Percentiles rank a stretch among this genome's conserved stretches.
Conservation (phyloP, 768 basidiomycete species). For the Naganishia friedmannii region DNA sequence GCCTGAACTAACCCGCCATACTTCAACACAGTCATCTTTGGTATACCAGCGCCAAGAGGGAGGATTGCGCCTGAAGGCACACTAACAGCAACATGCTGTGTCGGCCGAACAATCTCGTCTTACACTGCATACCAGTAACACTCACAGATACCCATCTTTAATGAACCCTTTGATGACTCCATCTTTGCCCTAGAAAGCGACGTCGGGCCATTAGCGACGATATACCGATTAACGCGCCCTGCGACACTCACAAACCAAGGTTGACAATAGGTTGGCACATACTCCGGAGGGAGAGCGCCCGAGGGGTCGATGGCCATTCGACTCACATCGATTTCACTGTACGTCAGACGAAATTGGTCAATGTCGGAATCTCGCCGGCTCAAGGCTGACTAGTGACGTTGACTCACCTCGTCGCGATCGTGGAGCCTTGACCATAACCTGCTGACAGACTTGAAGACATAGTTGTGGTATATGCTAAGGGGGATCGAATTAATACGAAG, state of each 20-base stretch:
- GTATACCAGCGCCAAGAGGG: conserved; percentile 47
- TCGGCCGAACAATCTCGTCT: background rate
- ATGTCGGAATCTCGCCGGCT: background rate
- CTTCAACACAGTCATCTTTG: conserved; percentile 47
- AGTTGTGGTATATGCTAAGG: background rate
- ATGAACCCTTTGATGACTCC: conserved; percentile 26
- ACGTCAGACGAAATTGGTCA: background rate
- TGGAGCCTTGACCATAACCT: conserved; percentile 21
- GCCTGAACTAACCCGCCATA: conserved; percentile 43
- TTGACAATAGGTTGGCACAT: conserved; percentile 28
- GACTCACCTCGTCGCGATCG: conserved; percentile 19
- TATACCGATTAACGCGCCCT: too few relatives aligned
- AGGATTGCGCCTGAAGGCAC: conserved; percentile 38
- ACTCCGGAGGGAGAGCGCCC: conserved; percentile 16
- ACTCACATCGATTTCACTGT: conserved; percentile 28
- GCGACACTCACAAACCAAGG: conserved; percentile 28
- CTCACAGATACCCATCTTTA: conserved; percentile 32
- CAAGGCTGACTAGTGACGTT: background rate
- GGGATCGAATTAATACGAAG: too few relatives aligned
- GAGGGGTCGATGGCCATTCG: conserved; percentile 25
- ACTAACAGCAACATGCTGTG: background rate
- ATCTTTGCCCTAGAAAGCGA: conserved; percentile 18
- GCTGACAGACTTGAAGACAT: conserved; percentile 20
- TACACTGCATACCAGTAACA: background rate
- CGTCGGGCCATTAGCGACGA: background rate